phyloP scores from a whole-genome alignment of 345 rosid genomes.

The Physaria fendleri region DNA sequence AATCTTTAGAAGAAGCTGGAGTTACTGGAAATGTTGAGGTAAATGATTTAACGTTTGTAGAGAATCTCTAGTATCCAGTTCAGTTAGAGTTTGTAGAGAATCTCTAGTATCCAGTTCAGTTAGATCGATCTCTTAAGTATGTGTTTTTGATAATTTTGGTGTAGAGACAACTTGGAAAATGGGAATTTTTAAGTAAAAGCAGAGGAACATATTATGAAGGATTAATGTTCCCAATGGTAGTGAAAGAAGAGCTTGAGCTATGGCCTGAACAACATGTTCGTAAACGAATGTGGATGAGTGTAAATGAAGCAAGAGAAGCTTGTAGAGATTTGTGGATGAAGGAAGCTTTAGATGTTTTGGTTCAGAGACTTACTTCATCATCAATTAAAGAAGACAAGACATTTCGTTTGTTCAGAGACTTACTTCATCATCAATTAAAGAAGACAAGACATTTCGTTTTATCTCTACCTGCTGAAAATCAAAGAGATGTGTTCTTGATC shows the following conservation, averaged over 20 bases:
- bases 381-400: constrained; percentile 11
- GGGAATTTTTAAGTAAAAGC: constrained; percentile 79
- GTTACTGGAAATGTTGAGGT: constrained; percentile 77
- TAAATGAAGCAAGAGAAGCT: constrained; percentile 63
- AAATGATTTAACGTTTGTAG: too few species aligned
- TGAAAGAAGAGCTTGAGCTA: constrained; percentile 58
- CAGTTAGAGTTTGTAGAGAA: too few species aligned
- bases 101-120: too few species aligned
- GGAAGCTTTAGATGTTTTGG: constrained; percentile 69
- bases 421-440: constrained; percentile 9
- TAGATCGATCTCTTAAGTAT: not conserved
- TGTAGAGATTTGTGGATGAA: constrained; percentile 95
- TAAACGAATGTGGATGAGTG: constrained; percentile 66
- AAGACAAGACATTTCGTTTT: constrained; percentile 2
- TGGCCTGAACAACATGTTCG: constrained; percentile 77
- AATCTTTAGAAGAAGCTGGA: constrained; percentile 82
- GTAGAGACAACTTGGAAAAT: constrained; percentile 67
- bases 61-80: too few species aligned
- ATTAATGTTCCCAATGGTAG: constrained; percentile 81
- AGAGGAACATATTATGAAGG: constrained; percentile 77
- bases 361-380: constrained; percentile 33
- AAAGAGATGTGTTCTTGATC: not conserved
- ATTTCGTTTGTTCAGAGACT: constrained; percentile 34
- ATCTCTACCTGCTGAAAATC: constrained; percentile 10
- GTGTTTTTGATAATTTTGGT: not conserved